Evolutionary conservation across 257 asterid genomes (phyloP).

Genomic region (Verbena officinalis): DNA sequence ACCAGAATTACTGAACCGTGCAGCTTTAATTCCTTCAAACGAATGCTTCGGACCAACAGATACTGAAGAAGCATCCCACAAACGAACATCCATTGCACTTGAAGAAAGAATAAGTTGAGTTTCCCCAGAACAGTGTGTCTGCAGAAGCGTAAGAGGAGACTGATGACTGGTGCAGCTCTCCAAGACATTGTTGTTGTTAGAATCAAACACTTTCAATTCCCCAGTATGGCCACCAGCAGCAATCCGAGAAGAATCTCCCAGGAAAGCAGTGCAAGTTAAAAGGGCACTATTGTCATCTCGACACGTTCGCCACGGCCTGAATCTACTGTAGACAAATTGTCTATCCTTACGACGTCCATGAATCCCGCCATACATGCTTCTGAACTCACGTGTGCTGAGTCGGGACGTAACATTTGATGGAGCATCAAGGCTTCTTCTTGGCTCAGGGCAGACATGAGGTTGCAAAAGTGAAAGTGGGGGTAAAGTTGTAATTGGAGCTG

Average conservation of each 20-base stretch:
- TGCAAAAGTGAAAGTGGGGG: conserved; percentile 98
- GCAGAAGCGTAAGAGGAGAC: conserved; percentile 75
- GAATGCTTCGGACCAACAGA: conserved; percentile 88
- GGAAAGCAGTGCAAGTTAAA: conserved; percentile 78
- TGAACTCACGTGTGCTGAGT: conserved; percentile 83
- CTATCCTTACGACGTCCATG: conserved; percentile 94
- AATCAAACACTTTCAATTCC: conserved; percentile 82
- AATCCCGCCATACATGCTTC: conserved; percentile 72
- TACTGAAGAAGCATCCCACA: conserved; percentile 83
- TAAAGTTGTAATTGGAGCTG: conserved; percentile 97
- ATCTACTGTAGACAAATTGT: conserved; percentile 88
- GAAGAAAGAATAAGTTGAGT: conserved; percentile 81
- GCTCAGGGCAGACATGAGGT: conserved; percentile 97
- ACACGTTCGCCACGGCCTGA: conserved; percentile 98
- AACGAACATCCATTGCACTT: conserved; percentile 76
- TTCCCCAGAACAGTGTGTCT: conserved; percentile 65
- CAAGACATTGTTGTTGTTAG: conserved; percentile 69
- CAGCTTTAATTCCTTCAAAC: conserved; percentile 89
- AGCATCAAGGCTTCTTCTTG: conserved; percentile 87
- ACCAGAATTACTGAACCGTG: conserved; percentile 82
- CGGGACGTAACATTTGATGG: conserved; percentile 94
- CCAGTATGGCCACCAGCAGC: conserved; percentile 90
- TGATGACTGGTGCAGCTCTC: conserved; percentile 87
- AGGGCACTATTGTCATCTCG: conserved; percentile 74
- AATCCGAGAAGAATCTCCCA: conserved; percentile 82